phyloP scores from a whole-genome alignment of 202 grass and related monocot species.

The Eragrostis tef region DNA sequence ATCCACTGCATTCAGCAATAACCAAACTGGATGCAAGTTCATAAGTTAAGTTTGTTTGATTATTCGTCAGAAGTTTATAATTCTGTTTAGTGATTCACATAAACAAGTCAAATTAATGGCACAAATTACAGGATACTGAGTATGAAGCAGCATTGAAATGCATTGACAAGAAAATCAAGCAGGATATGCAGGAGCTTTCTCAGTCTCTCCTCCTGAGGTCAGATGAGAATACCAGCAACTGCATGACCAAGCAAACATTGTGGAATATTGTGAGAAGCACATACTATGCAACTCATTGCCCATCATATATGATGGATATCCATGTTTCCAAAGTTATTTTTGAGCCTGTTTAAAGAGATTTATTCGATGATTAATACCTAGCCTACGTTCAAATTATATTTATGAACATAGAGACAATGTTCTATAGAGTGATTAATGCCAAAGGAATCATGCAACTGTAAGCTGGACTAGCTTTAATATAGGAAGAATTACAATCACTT shows the following conservation, averaged over 20 bases:
- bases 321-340: constrained; percentile 84
- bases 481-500: too few relatives aligned
- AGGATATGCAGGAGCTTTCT: constrained; percentile 61
- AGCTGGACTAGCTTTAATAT: background rate
- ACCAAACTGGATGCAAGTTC: background rate
- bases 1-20: background rate
- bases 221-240: constrained; percentile 31
- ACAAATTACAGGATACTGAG: constrained; percentile 12
- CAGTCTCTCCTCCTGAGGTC: constrained; percentile 41
- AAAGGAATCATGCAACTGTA: background rate
- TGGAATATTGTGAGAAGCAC: constrained; percentile 67
- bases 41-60: background rate
- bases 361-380: background rate
- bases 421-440: background rate
- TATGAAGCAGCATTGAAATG: constrained; percentile 26
- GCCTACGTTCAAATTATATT: background rate
- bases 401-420: background rate
- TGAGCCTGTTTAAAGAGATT: constrained; percentile 37
- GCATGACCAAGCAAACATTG: constrained; percentile 63
- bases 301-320: constrained; percentile 40
- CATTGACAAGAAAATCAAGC: constrained; percentile 49
- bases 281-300: constrained; percentile 65
- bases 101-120: background rate
- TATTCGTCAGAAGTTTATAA: background rate
- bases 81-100: background rate